Percentiles rank a stretch among this genome's conserved stretches.
These are phyloP conservation scores for Monosporozyma siamensis DNA, from an alignment of 805 yeast genomes.

Conservation along the genomic window DNA sequence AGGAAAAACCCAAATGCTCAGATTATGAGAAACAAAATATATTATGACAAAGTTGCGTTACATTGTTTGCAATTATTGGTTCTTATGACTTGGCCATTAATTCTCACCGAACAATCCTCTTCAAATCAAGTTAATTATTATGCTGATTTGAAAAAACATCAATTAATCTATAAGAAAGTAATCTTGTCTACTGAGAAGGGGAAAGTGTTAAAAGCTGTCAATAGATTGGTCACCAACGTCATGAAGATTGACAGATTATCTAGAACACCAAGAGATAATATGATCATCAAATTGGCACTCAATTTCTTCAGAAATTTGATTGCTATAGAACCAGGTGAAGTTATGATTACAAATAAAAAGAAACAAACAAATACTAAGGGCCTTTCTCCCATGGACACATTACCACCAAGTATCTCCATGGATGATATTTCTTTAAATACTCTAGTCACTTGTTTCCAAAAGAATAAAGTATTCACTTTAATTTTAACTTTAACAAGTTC, in stretches of 20 bases:
- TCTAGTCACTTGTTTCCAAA: conserved; percentile 49
- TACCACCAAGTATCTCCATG: conserved; percentile 47
- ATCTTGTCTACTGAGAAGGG: conserved; percentile 53
- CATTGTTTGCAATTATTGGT: conserved; percentile 73
- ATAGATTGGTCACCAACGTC: conserved; percentile 58
- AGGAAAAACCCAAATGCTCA: conserved; percentile 14
- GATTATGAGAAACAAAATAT: conserved; percentile 20
- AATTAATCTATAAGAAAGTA: conserved; percentile 59
- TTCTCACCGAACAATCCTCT: conserved; percentile 50
- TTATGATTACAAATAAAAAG: conserved; percentile 39
- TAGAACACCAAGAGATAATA: conserved; percentile 62
- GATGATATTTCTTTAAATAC: conserved; percentile 63
- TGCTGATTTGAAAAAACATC: conserved; percentile 55
- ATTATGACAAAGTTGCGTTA: conserved; percentile 52
- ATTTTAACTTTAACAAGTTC: conserved; percentile 62
- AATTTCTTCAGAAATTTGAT: conserved; percentile 71
- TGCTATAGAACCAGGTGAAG: conserved; percentile 61
- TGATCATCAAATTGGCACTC: conserved; percentile 60
- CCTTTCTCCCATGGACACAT: conserved; percentile 20
- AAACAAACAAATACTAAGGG: conserved; percentile 26
- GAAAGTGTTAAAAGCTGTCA: conserved; percentile 54
- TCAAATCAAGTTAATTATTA: conserved; percentile 48
- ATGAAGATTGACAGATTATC: conserved; percentile 42
- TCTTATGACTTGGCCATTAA: conserved; percentile 78
- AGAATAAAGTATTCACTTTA: conserved; percentile 64